Evolutionary conservation across 73 alveolate genomes (phyloP).

Genomic region (Paramecium pentaurelia): DNA sequence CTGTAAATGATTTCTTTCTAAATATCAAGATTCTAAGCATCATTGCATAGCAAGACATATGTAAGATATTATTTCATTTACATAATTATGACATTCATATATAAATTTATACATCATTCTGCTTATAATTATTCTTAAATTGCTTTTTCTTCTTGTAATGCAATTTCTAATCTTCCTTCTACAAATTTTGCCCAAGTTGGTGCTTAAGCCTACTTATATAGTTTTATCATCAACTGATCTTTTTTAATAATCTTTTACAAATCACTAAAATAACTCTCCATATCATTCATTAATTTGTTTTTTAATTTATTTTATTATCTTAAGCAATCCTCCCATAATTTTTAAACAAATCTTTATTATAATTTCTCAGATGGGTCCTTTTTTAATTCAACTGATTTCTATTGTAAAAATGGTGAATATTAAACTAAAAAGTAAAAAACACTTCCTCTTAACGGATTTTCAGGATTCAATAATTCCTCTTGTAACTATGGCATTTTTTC

Average conservation of each 20-base stretch:
- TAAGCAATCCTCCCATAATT: neutral
- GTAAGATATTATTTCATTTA: neutral
- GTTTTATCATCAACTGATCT: neutral
- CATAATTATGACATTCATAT: neutral
- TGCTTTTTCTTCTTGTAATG: neutral
- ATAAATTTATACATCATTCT: neutral
- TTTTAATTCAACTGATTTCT: neutral
- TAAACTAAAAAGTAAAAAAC: neutral
- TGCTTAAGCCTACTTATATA: neutral
- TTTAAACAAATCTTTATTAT: neutral
- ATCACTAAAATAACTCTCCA: neutral
- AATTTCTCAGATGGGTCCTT: neutral
- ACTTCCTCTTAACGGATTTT: neutral
- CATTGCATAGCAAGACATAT: neutral
- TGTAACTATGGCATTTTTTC: neutral
- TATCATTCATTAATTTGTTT: neutral
- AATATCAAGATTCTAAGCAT: conserved; percentile 6
- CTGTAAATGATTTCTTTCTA: conserved; percentile 11
- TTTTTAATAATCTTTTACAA: neutral
- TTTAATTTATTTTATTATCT: neutral
- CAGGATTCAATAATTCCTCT: neutral
- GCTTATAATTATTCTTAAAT: neutral
- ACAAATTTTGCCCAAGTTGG: neutral
- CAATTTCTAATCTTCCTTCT: neutral
- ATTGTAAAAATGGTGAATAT: neutral